Evolutionary conservation across 768 basidiomycete species (phyloP).

Genomic region (Collybia sordida): DNA sequence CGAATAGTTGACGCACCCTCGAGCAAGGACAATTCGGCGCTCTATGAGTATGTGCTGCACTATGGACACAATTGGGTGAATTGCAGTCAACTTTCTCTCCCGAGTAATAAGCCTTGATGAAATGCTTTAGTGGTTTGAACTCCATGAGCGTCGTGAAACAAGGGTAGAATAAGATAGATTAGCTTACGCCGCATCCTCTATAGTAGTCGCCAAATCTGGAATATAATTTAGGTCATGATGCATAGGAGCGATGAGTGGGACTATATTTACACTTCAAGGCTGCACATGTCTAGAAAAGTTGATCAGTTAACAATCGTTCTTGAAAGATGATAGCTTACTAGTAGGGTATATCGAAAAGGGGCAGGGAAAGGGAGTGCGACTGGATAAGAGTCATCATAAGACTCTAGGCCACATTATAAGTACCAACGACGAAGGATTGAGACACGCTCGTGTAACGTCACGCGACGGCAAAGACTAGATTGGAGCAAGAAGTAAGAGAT

Average conservation of each 20-base stretch:
- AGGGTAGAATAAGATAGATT: constrained; percentile 9
- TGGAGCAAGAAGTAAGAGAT: constrained; percentile 17
- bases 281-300: constrained; percentile 43
- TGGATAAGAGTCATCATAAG: constrained; percentile 17
- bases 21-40: constrained; percentile 59
- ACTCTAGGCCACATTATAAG: constrained; percentile 18
- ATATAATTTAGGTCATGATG: not conserved
- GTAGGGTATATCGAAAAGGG: constrained; percentile 3
- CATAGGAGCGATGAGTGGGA: constrained; percentile 8
- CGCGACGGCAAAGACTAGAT: constrained; percentile 24
- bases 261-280: constrained; percentile 51
- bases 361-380: constrained; percentile 9
- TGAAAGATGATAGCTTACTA: constrained; percentile 1
- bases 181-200: constrained; percentile 39
- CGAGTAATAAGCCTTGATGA: constrained; percentile 60
- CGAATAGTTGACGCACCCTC: constrained; percentile 24
- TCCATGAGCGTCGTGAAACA: constrained; percentile 6
- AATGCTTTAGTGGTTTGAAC: constrained; percentile 46
- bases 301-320: constrained; percentile 4
- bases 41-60: constrained; percentile 58
- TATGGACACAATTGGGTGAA: constrained; percentile 48
- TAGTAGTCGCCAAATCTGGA: constrained; percentile 43
- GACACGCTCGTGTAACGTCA: constrained; percentile 24
- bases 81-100: constrained; percentile 60
- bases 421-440: constrained; percentile 18